phyloP scores from a whole-genome alignment of 805 yeast genomes.

The Ogataea populi-albae region DNA sequence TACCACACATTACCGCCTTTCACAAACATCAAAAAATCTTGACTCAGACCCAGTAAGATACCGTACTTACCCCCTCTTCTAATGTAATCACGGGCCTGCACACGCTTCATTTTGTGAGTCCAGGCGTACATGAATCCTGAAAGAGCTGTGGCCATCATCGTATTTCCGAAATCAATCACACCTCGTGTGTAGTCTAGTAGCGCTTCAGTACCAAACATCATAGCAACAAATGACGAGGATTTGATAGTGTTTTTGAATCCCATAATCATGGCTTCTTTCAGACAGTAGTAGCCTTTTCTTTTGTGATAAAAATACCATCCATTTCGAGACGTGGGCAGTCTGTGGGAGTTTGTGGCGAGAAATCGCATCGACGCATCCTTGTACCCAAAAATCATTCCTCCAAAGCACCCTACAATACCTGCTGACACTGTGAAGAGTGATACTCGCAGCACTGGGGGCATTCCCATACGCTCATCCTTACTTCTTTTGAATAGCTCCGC shows the following conservation, averaged over 20 bases:
- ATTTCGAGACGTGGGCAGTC: constrained; percentile 72
- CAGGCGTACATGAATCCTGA: constrained; percentile 54
- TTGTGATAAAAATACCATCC: constrained; percentile 91
- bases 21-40: constrained; percentile 56
- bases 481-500: constrained; percentile 8
- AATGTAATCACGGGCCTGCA: constrained; percentile 42
- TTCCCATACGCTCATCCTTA: constrained; percentile 43
- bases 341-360: constrained; percentile 77
- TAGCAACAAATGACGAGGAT: constrained; percentile 42
- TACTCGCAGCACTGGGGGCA: constrained; percentile 46
- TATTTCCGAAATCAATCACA: constrained; percentile 54
- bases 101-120: constrained; percentile 39
- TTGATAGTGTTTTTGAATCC: constrained; percentile 46
- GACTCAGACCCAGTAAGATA: constrained; percentile 55
- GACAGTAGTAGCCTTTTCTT: constrained; percentile 72
- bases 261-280: constrained; percentile 48
- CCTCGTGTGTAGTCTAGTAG: constrained; percentile 52
- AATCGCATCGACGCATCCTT: constrained; percentile 53
- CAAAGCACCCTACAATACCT: constrained; percentile 43
- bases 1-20: constrained; percentile 73
- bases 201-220: constrained; percentile 62
- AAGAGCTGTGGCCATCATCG: constrained; percentile 53
- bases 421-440: constrained; percentile 38
- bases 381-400: constrained; percentile 63
- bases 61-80: constrained; percentile 60